phyloP scores from a whole-genome alignment of 2,329 filamentous ascomycete genomes.

The Cordyceps tenuipes region DNA sequence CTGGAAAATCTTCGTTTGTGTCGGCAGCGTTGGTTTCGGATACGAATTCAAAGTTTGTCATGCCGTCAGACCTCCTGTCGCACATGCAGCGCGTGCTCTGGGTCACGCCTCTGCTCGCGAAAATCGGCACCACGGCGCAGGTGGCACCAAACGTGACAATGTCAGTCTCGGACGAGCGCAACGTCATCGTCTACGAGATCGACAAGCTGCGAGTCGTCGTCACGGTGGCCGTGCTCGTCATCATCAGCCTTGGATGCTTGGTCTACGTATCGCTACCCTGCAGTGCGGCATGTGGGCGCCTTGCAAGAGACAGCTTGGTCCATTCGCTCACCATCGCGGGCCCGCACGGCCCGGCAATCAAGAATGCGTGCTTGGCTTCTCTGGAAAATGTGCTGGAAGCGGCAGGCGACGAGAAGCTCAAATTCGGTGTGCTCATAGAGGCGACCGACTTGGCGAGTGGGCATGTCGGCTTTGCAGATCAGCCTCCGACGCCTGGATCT shows the following conservation, averaged over 20 bases:
- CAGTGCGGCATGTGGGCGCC: background rate
- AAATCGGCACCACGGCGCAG: background rate
- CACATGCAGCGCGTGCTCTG: background rate
- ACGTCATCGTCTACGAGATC: background rate
- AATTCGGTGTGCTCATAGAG: background rate
- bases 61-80: background rate
- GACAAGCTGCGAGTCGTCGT: background rate
- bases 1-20: background rate
- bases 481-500: background rate
- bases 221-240: background rate
- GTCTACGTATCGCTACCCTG: background rate
- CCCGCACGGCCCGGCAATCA: background rate
- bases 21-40: background rate
- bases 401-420: background rate
- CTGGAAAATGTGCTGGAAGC: background rate
- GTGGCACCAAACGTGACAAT: background rate
- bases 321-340: background rate
- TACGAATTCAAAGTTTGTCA: background rate
- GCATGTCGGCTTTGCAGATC: background rate
- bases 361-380: background rate
- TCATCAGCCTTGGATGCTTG: background rate
- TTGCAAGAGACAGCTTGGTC: background rate
- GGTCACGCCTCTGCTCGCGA: background rate
- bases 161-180: background rate
- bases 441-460: background rate